Evolutionary conservation across 1,284 basidiomycete species (phyloP), one percentile per base, ranked within the genome.

Genomic region (Trichosporon coremiiforme): DNA sequence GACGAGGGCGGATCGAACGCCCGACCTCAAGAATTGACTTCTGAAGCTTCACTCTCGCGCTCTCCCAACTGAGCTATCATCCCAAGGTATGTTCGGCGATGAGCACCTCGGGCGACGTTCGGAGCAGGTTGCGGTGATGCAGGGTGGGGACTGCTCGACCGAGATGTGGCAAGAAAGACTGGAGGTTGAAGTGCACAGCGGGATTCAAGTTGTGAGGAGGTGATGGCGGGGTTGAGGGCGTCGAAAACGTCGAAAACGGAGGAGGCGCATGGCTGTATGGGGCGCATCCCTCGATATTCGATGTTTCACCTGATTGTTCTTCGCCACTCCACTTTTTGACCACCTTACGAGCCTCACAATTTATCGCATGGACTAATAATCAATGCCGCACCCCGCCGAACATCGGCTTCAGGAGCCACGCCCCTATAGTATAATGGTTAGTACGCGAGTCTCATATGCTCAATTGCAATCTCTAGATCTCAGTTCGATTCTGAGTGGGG

Each of bases 391-490:
- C 17, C 4, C 17, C 2, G 15, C 41, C 4, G 6, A n/a, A 45
- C 41, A 45, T 45, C 41, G 41, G 41, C 41, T 45, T 45, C 41
- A 6, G 12, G 41, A 45, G 17, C 17, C 41, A 45, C 41, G 7
- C 55, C 55, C 55, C 55, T 60, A 60, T 60, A 60, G 55, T 60
- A 60, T 60, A 60, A 60, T 60, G 55, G 55, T 60, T 60, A 60
- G 55, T 60, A 60, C 55, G 55, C 55, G 55, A 60, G 55, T 60
- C 55, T 60, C 55, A 60, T 60, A 60, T 31, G 55, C 55, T 60
- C 29, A 31, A 29, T 60, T 60, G 55, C 55, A 60, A 60, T 60
- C 55, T 60, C 55, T 60, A 60, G 55, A 60, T 60, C 55, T 60
- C 55, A 60, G 55, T 60, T 60, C 55, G 55, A 60, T 60, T 60